Evolutionary conservation across 805 yeast species (phyloP).

Genomic region (Yamadazyma philogaea): DNA sequence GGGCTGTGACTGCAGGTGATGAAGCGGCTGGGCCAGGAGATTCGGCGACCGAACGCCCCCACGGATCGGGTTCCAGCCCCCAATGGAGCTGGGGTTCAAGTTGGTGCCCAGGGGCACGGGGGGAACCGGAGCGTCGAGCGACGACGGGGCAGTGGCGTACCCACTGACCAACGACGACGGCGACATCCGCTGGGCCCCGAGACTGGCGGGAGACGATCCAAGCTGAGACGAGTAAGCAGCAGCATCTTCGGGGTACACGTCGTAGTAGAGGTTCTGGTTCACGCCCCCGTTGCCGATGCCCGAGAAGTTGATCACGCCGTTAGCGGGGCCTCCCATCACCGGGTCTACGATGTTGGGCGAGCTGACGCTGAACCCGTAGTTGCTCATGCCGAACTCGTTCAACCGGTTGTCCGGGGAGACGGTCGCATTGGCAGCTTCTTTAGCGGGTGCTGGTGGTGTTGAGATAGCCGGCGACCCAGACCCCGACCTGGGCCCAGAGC

Average conservation of each 20-base stretch:
- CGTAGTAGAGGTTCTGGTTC: not conserved
- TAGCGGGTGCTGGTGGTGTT: too few relatives aligned
- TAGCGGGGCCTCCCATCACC: not conserved
- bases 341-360: not conserved
- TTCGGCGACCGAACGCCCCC: constrained; percentile 2
- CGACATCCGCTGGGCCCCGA: not conserved
- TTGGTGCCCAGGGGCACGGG: not conserved
- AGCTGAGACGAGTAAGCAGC: not conserved
- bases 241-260: not conserved
- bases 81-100: not conserved
- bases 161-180: not conserved
- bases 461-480: not conserved
- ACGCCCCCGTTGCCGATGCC: too few relatives aligned
- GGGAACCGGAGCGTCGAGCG: not conserved
- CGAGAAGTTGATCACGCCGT: not conserved
- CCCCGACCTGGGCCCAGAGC: not conserved
- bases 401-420: too few relatives aligned
- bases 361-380: not conserved
- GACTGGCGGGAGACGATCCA: not conserved
- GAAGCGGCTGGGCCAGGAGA: constrained; percentile 4
- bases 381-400: not conserved
- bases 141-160: too few relatives aligned
- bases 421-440: too few relatives aligned
- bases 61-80: not conserved
- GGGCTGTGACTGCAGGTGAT: constrained; percentile 8